These are phyloP conservation scores for Pseudozyma hubeiensis DNA, from an alignment of 1,284 basidiomycete genomes.

Conservation along the genomic window DNA sequence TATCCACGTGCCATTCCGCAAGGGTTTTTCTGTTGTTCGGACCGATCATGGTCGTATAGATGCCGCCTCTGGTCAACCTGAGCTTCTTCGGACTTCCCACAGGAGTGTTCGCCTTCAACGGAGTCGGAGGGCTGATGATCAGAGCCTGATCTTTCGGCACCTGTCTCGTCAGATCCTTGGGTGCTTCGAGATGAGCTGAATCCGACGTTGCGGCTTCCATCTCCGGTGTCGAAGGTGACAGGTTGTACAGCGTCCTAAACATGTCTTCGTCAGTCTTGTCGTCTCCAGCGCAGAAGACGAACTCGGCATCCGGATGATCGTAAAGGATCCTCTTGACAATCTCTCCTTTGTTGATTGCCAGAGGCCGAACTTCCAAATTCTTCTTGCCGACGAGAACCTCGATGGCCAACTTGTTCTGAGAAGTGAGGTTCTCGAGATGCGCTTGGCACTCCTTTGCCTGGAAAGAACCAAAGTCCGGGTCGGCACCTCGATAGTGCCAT, in stretches of 20 bases:
- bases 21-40: slow-evolving; percentile 63
- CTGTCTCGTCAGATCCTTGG: neutral
- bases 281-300: slow-evolving; percentile 96
- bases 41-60: slow-evolving; percentile 65
- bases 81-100: slow-evolving; percentile 51
- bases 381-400: slow-evolving; percentile 81
- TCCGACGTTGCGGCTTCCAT: slow-evolving; percentile 12
- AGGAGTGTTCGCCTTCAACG: slow-evolving; percentile 37
- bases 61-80: slow-evolving; percentile 47
- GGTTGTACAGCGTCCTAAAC: slow-evolving; percentile 59
- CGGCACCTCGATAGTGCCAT: slow-evolving; percentile 94
- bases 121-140: slow-evolving; percentile 52
- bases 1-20: slow-evolving; percentile 65
- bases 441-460: slow-evolving; percentile 88
- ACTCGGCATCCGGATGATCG: slow-evolving; percentile 90
- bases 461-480: slow-evolving; percentile 87
- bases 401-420: slow-evolving; percentile 66
- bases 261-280: slow-evolving; percentile 80
- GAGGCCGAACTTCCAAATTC: slow-evolving; percentile 94
- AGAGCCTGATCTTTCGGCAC: slow-evolving; percentile 23
- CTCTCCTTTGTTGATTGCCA: slow-evolving; percentile 97
- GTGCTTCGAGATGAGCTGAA: neutral
- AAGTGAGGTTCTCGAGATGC: slow-evolving; percentile 83
- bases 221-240: slow-evolving; percentile 42
- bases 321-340: slow-evolving; percentile 94